A percentile compares a stretch with the other conserved stretches of the same genome.
Evolutionary conservation across 2,329 filamentous ascomycete genomes (phyloP).

Genomic region (Hortaea sp.): DNA sequence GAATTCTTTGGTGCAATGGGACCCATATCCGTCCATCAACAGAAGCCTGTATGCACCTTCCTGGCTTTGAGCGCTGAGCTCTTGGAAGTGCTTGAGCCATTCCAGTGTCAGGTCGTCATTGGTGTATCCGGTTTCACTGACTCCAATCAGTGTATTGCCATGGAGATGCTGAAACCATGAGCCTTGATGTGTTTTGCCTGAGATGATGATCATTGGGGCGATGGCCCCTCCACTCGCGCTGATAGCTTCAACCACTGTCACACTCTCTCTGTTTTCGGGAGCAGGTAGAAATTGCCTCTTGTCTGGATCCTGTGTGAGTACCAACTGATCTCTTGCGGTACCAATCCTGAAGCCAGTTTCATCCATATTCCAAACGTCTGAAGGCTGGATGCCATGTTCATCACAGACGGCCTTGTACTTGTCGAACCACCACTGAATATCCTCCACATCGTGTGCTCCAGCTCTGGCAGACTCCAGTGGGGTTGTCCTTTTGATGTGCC

Average conservation of each 20-base stretch:
- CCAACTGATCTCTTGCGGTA: background rate
- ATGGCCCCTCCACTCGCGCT: background rate
- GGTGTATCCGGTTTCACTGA: background rate
- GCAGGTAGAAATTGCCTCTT: background rate
- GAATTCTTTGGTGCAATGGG: background rate
- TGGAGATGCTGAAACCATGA: background rate
- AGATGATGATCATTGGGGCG: background rate
- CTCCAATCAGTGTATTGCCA: background rate
- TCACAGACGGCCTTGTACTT: background rate
- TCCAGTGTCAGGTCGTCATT: background rate
- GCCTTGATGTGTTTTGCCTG: background rate
- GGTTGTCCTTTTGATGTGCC: background rate
- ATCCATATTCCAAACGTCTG: background rate
- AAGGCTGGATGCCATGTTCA: background rate
- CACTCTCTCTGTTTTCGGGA: background rate
- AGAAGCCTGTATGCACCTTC: background rate
- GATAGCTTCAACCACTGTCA: background rate
- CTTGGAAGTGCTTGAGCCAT: background rate
- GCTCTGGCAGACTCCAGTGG: background rate
- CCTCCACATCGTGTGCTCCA: background rate
- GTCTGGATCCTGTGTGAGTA: background rate
- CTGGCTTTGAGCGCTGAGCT: background rate
- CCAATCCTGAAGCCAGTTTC: background rate
- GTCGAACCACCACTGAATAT: background rate
- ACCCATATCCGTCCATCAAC: background rate